phyloP scores from a whole-genome alignment of 2,329 filamentous ascomycete species.

The Stagonosporopsis cucurbitacearum region DNA sequence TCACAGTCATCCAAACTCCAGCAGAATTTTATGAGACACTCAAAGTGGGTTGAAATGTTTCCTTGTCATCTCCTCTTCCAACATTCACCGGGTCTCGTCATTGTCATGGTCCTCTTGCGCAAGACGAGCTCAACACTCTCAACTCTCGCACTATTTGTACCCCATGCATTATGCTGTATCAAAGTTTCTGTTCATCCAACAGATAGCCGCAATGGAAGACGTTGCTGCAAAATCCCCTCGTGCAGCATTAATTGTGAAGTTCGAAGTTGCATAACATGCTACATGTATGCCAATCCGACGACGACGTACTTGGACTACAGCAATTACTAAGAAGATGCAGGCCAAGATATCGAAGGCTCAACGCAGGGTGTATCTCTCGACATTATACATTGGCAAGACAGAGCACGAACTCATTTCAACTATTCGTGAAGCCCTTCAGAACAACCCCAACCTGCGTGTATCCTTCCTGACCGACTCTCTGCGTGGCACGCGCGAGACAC shows the following conservation, averaged over 20 bases:
- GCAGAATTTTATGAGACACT: slow-evolving; percentile 89
- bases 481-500: slow-evolving; percentile 88
- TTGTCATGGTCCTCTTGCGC: not conserved
- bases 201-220: not conserved
- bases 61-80: not conserved
- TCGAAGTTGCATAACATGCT: not conserved
- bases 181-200: not conserved
- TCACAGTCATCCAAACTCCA: slow-evolving; percentile 79
- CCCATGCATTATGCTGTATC: not conserved
- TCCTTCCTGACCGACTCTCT: slow-evolving; percentile 92
- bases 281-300: not conserved
- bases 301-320: not conserved
- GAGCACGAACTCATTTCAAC: slow-evolving; percentile 87
- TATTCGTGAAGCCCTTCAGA: slow-evolving; percentile 74
- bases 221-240: not conserved
- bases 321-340: slow-evolving; percentile 27
- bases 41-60: slow-evolving; percentile 65
- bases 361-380: slow-evolving; percentile 87
- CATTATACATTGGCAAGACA: slow-evolving; percentile 92
- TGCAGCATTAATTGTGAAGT: not conserved
- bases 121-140: not conserved
- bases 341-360: slow-evolving; percentile 81
- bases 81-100: not conserved
- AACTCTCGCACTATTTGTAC: not conserved
- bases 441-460: slow-evolving; percentile 77